These are phyloP conservation scores for Colletotrichum agaves DNA, from an alignment of 2,329 filamentous ascomycete species.

Conservation along the genomic window DNA sequence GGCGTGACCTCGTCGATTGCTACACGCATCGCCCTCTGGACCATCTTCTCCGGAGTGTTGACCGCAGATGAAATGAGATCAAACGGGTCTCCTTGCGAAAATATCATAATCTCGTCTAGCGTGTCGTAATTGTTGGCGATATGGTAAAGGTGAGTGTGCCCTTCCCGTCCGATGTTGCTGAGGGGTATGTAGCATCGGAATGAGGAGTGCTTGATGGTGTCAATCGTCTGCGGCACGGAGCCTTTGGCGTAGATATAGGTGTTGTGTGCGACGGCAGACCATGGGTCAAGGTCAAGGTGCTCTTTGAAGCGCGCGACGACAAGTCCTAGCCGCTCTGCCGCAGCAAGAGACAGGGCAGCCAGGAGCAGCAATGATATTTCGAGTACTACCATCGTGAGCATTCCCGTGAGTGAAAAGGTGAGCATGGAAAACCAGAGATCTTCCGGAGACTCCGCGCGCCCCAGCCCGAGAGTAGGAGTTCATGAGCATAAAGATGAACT, in stretches of 20 bases:
- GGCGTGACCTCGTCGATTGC: constrained; percentile 32
- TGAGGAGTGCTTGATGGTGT: constrained; percentile 26
- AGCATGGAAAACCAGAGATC: not conserved
- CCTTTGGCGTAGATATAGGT: constrained; percentile 38
- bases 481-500: not conserved
- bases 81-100: constrained; percentile 35
- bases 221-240: constrained; percentile 25
- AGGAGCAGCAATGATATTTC: not conserved
- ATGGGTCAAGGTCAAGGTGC: constrained; percentile 34
- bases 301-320: constrained; percentile 36
- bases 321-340: constrained; percentile 19
- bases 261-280: constrained; percentile 16
- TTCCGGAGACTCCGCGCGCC: not conserved
- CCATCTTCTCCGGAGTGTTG: constrained; percentile 31
- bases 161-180: constrained; percentile 32
- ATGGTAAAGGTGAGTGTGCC: constrained; percentile 31
- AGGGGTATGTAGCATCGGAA: constrained; percentile 36
- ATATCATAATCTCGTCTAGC: constrained; percentile 37
- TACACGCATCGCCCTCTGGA: constrained; percentile 15
- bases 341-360: not conserved
- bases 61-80: constrained; percentile 25
- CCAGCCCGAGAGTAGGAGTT: not conserved
- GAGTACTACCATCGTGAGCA: not conserved
- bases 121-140: constrained; percentile 28
- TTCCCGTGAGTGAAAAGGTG: too few relatives aligned